Evolutionary conservation across 2,329 filamentous ascomycete genomes (phyloP).

Genomic region (Fusarium subglutinans): DNA sequence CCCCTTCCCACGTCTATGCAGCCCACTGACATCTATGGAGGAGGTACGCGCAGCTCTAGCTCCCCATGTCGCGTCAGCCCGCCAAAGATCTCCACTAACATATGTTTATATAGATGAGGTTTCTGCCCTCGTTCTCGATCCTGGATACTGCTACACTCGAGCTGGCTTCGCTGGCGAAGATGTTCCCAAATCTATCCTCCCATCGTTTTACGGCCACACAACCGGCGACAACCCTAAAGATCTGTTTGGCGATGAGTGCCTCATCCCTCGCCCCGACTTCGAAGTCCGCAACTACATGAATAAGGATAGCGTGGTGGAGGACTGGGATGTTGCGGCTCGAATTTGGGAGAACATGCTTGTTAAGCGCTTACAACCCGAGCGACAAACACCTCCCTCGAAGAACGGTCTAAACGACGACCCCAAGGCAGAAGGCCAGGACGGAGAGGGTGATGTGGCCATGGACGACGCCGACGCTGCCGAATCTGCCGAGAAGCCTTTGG

Average conservation of each 20-base stretch:
- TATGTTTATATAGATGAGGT: constrained; percentile 79
- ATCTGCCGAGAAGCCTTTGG: constrained; percentile 77
- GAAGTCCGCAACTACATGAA: constrained; percentile 94
- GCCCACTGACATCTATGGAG: constrained; percentile 71
- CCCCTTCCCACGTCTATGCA: constrained; percentile 64
- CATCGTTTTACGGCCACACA: constrained; percentile 83
- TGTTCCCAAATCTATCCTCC: constrained; percentile 90
- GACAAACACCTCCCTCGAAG: constrained; percentile 73
- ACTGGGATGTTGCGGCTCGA: constrained; percentile 91
- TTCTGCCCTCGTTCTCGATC: constrained; percentile 94
- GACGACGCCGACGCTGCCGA: constrained; percentile 54
- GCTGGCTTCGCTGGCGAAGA: constrained; percentile 98
- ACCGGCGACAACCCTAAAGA: constrained; percentile 59
- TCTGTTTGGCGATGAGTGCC: constrained; percentile 90
- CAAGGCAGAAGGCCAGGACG: constrained; percentile 67
- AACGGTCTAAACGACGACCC: constrained; percentile 81
- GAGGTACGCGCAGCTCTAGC: constrained; percentile 56
- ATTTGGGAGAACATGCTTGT: constrained; percentile 95
- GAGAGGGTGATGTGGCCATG: constrained; percentile 69
- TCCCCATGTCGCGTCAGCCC: constrained; percentile 31
- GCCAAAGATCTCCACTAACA: constrained; percentile 30
- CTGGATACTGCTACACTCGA: constrained; percentile 89
- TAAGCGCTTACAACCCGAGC: constrained; percentile 83
- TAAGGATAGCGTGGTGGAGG: constrained; percentile 88
- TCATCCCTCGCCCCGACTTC: constrained; percentile 78